Conservation (phyloP, 192 early-diverging fungal species). For the Coemansia sp. region DNA sequence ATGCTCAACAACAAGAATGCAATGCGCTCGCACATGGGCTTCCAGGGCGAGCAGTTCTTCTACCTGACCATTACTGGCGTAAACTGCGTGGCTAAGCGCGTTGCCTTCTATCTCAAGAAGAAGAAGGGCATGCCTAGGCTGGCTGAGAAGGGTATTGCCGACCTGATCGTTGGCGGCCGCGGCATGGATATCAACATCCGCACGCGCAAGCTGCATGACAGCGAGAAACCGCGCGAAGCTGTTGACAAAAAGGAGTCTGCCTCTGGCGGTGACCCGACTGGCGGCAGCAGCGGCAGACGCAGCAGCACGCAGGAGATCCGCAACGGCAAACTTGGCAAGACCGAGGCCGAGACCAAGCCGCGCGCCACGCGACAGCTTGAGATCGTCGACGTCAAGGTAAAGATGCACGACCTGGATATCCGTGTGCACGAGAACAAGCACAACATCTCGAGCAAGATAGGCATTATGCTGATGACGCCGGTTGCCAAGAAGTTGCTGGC, state of each 20-base stretch:
- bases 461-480: conserved; percentile 30
- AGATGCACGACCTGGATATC: conserved; percentile 38
- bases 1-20: conserved; percentile 34
- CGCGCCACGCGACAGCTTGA: conserved; percentile 32
- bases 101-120: conserved; percentile 52
- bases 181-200: conserved; percentile 44
- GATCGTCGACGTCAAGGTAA: conserved; percentile 36
- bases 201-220: conserved; percentile 37
- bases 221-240: conserved; percentile 33
- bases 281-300: neutral
- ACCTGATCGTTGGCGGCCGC: conserved; percentile 32
- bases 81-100: conserved; percentile 43
- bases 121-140: conserved; percentile 44
- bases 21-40: conserved; percentile 26
- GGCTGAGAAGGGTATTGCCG: conserved; percentile 48
- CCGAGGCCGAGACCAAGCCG: neutral
- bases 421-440: conserved; percentile 43
- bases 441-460: conserved; percentile 30
- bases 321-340: conserved; percentile 1
- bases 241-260: neutral
- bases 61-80: conserved; percentile 37
- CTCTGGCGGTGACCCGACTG: conserved; percentile 1
- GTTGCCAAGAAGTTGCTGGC: conserved; percentile 34
- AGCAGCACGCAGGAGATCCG: neutral
- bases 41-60: conserved; percentile 48